These are phyloP conservation scores for Albugo candida DNA, from an alignment of 352 stramenopile genomes.

Conservation along the genomic window DNA sequence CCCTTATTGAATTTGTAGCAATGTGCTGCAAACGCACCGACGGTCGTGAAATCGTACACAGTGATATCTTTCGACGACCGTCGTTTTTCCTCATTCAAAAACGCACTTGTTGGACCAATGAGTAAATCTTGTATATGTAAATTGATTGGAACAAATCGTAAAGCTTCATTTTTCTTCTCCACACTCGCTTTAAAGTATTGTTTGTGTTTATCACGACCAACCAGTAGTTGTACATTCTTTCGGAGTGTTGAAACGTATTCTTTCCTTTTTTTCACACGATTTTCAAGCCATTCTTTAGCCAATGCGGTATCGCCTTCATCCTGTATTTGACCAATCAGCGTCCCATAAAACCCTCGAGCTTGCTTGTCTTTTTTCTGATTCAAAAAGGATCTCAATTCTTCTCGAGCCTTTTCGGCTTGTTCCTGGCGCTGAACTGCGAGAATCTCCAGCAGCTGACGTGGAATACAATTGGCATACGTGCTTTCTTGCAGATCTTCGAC, in stretches of 20 bases:
- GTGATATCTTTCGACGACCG: conserved; percentile 62
- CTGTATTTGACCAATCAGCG: conserved; percentile 73
- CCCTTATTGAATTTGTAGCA: conserved; percentile 79
- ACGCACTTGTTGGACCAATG: conserved; percentile 61
- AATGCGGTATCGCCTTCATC: conserved; percentile 62
- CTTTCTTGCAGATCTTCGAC: conserved; percentile 73
- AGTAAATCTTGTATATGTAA: conserved; percentile 74
- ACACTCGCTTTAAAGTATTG: conserved; percentile 79
- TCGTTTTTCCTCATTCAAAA: conserved; percentile 67
- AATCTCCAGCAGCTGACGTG: conserved; percentile 59
- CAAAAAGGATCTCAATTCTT: conserved; percentile 62
- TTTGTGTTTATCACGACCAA: conserved; percentile 78
- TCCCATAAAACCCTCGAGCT: conserved; percentile 67
- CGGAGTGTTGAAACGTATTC: conserved; percentile 66
- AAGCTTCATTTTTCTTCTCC: conserved; percentile 61
- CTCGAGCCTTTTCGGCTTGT: conserved; percentile 51
- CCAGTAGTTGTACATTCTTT: conserved; percentile 70
- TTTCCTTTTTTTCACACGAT: conserved; percentile 49
- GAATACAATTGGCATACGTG: conserved; percentile 55
- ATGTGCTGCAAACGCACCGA: conserved; percentile 60
- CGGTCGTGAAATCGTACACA: conserved; percentile 69
- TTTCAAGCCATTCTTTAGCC: conserved; percentile 62
- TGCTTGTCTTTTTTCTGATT: conserved; percentile 76
- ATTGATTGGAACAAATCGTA: conserved; percentile 77
- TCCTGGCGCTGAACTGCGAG: conserved; percentile 60